Percentiles rank a stretch among this genome's conserved stretches.
These are phyloP conservation scores for Rugosomyces carneus DNA, from an alignment of 1,284 basidiomycete species.

Conservation along the genomic window DNA sequence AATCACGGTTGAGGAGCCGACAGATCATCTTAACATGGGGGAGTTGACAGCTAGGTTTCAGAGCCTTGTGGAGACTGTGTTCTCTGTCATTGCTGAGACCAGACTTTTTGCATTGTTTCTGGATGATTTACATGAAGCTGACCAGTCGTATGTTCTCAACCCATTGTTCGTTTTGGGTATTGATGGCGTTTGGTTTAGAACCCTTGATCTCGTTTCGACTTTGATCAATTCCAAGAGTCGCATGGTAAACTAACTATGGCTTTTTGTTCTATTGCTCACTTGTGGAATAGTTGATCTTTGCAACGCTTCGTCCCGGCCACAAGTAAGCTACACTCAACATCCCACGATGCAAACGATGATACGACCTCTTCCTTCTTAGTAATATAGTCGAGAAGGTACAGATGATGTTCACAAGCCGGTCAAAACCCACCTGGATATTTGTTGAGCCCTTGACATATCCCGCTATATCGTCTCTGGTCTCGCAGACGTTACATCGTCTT, in stretches of 20 bases:
- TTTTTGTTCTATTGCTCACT: background rate
- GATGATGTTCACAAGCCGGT: conserved; percentile 48
- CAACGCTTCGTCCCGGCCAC: conserved; percentile 56
- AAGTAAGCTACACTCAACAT: conserved; percentile 28
- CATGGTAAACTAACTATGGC: conserved; percentile 35
- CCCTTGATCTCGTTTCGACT: conserved; percentile 57
- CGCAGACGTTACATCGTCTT: conserved; percentile 53
- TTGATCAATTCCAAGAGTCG: conserved; percentile 58
- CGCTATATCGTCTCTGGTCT: conserved; percentile 51
- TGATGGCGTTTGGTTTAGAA: conserved; percentile 28
- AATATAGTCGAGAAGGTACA: conserved; percentile 44
- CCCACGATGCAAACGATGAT: conserved; percentile 8
- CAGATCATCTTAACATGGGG: conserved; percentile 47
- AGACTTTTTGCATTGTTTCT: conserved; percentile 61
- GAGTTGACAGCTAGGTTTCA: conserved; percentile 65
- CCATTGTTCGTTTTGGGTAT: background rate
- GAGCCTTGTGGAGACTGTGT: conserved; percentile 61
- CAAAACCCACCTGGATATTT: conserved; percentile 57
- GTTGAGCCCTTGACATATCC: conserved; percentile 52
- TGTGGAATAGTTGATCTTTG: conserved; percentile 50
- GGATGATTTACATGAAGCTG: conserved; percentile 68
- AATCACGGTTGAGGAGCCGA: conserved; percentile 43
- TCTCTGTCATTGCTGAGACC: conserved; percentile 60
- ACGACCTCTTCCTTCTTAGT: conserved; percentile 19
- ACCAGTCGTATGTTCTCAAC: conserved; percentile 49